Base-by-base conservation (phyloP, 495 filamentous ascomycete genomes). In the Lasiosphaeria miniovina region DNA sequence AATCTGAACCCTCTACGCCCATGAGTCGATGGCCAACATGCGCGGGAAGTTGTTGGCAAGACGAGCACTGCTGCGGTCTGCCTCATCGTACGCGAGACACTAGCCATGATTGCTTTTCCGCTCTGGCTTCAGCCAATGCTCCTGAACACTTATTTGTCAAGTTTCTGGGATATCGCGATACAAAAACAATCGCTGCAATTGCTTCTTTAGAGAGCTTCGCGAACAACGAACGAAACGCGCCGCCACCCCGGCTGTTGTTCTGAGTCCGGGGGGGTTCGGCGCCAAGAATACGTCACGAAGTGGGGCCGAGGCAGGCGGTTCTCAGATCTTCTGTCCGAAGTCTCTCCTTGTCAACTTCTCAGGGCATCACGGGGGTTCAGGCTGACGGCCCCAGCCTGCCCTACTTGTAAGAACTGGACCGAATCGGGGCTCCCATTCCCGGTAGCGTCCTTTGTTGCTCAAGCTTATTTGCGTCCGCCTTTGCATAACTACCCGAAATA, bases 31-130 rank as follows among this genome's bases (percentile, higher is more conserved):
- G 34, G 33, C 36, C 41, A 24, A 2, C 2, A 54, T 46, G 49
- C 35, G 15, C 52, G 41, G 17, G 24, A 12, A 31, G 15, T 58
- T 8, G 35, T 32, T 15, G 61, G 46, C 46, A 36, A 43, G 36
- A 57, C 10, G 6, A 57, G 38, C 34, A 35, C 36, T 2, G 61
- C 50, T 41, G 55, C 55, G 7, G 55, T 55, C 41, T 55, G 61
- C 31, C 61, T 41, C 36, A 62, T 43, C 15, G 53, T 40, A 35
- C 61, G 61, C 4, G 61, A 49, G 43, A 57, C 56, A 38, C 50
- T 55, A 3, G 61, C 55, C 61, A 62, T 62, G 36, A 35, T 50
- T 35, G 32, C 40, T n/a, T 7, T 46, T 6, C 24, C 24, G 24
- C 24, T 24, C 24, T 24, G 24, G 24, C 24, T 24, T 24, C 24